Percentiles rank a stretch among this genome's conserved stretches.
phyloP scores from a whole-genome alignment of 2,329 filamentous ascomycete species.

The Clonostachys rhizophaga region DNA sequence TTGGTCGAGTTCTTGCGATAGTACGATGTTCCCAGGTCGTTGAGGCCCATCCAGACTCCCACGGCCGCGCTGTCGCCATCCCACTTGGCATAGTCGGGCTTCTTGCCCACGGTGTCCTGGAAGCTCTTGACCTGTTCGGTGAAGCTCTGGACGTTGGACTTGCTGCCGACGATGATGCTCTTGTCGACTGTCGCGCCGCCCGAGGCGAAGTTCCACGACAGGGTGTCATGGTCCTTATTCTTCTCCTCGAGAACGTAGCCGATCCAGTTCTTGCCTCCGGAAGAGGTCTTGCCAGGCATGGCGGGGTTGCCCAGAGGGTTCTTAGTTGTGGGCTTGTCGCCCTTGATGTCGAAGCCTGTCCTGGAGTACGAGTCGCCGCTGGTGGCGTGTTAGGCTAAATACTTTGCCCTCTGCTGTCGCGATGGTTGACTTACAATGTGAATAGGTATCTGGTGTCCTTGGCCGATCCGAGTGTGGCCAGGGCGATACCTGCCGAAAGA shows the following conservation, averaged over 20 bases:
- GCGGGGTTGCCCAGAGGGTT: constrained; percentile 61
- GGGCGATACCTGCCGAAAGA: background rate
- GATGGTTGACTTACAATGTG: constrained; percentile 1
- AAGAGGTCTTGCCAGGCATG: constrained; percentile 44
- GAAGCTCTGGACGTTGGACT: constrained; percentile 28
- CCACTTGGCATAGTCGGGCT: constrained; percentile 31
- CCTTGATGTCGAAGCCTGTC: constrained; percentile 46
- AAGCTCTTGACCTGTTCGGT: constrained; percentile 19
- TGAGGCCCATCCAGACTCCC: constrained; percentile 49
- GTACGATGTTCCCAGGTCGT: constrained; percentile 48
- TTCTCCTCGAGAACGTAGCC: constrained; percentile 44
- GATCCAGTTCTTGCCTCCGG: constrained; percentile 47
- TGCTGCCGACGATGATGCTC: constrained; percentile 43
- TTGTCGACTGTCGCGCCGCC: constrained; percentile 50
- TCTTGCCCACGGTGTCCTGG: constrained; percentile 16
- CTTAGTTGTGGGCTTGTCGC: constrained; percentile 40
- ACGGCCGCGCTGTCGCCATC: constrained; percentile 33
- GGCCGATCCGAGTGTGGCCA: background rate
- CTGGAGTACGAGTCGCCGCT: constrained; percentile 24
- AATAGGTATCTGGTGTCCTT: constrained; percentile 1
- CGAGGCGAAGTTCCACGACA: constrained; percentile 49
- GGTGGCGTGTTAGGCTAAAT: background rate
- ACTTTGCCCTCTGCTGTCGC: no score
- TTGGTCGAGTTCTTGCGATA: constrained; percentile 17
- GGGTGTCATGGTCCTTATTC: constrained; percentile 18